These are phyloP conservation scores for Kuraishia hungarica DNA, from an alignment of 805 yeast genomes.

Conservation along the genomic window DNA sequence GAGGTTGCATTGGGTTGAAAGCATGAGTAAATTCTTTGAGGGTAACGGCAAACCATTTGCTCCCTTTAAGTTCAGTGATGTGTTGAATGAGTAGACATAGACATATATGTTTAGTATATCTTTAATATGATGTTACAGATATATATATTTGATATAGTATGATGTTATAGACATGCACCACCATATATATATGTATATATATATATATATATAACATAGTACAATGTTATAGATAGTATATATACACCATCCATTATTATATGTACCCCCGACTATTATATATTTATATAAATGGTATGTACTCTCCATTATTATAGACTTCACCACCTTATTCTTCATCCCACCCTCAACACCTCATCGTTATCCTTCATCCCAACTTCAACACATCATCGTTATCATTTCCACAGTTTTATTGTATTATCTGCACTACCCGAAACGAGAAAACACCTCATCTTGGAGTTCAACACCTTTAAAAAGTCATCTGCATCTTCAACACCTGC, in stretches of 20 bases:
- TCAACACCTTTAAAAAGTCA: conserved; percentile 22
- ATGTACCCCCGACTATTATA: no score
- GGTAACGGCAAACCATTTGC: conserved; percentile 67
- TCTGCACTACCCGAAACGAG: conserved; percentile 61
- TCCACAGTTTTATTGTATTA: conserved; percentile 47
- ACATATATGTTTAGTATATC: not conserved
- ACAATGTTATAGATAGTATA: not conserved
- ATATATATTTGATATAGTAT: no score
- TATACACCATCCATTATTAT: no score
- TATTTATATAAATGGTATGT: not conserved
- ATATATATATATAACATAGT: not conserved
- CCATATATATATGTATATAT: not conserved
- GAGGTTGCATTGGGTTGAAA: conserved; percentile 76
- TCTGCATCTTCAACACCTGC: conserved; percentile 15
- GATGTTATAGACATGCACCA: no score
- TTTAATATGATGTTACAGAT: not conserved
- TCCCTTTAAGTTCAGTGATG: conserved; percentile 45
- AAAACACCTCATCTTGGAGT: conserved; percentile 49
- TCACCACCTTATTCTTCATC: not conserved
- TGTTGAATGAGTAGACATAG: conserved; percentile 12
- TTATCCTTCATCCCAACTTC: no score
- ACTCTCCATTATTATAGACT: no score
- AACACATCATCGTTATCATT: conserved; percentile 9
- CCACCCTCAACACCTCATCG: no score
- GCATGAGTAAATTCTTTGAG: conserved; percentile 72